These are phyloP conservation scores for Pestalotiopsis fici DNA, from an alignment of 2,329 filamentous ascomycete species.

Conservation along the genomic window DNA sequence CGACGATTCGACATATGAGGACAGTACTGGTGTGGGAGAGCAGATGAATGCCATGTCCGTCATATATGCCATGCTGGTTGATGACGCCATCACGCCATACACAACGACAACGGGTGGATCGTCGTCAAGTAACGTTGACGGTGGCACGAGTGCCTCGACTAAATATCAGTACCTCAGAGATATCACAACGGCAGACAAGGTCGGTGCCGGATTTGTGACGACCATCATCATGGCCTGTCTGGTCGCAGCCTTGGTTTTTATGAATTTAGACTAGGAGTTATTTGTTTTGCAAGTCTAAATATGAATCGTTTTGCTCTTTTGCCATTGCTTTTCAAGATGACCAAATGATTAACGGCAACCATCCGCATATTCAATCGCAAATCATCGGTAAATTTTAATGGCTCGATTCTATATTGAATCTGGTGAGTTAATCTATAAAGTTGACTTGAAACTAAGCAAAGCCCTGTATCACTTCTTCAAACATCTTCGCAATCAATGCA, in stretches of 20 bases:
- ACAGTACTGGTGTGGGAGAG: conserved; percentile 53
- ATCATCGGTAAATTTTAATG: neutral
- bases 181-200: conserved; percentile 28
- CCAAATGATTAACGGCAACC: too few relatives aligned
- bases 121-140: conserved; percentile 24
- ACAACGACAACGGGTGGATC: conserved; percentile 24
- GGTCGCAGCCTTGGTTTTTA: neutral
- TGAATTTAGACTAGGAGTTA: neutral
- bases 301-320: neutral
- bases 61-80: conserved; percentile 45
- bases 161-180: conserved; percentile 20
- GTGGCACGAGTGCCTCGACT: conserved; percentile 18
- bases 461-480: neutral
- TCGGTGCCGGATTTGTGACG: conserved; percentile 28
- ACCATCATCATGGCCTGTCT: conserved; percentile 14
- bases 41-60: conserved; percentile 56
- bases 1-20: conserved; percentile 44
- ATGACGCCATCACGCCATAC: conserved; percentile 17
- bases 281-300: neutral
- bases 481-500: neutral
- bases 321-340: neutral
- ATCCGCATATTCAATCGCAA: too few relatives aligned
- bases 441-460: neutral
- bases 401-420: too few relatives aligned
- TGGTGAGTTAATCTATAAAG: too few relatives aligned